Conservation (phyloP, 257 asterid species). For the Prunella vulgaris region DNA sequence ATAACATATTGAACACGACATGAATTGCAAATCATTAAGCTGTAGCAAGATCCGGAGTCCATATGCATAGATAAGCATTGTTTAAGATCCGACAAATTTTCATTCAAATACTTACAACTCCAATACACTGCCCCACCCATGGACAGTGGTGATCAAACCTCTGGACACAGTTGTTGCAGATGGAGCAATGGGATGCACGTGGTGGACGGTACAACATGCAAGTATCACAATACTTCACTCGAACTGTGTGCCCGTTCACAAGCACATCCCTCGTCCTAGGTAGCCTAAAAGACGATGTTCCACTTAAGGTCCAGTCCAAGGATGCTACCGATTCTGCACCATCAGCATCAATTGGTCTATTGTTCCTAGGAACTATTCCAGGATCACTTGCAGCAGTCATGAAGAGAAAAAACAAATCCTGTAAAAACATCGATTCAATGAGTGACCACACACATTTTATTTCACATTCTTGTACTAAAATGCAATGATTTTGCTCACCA, state of each 20-base stretch:
- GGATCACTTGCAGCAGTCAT: slow-evolving; percentile 78
- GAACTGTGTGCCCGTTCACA: slow-evolving; percentile 60
- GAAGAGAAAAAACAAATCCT: slow-evolving; percentile 73
- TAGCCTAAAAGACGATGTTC: slow-evolving; percentile 44
- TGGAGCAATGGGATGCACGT: slow-evolving; percentile 94
- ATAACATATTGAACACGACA: neutral
- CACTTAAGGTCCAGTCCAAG: slow-evolving; percentile 52
- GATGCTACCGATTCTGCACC: slow-evolving; percentile 37
- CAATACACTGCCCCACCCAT: slow-evolving; percentile 96
- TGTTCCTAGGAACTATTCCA: slow-evolving; percentile 76
- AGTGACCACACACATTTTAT: neutral
- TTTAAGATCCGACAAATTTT: neutral
- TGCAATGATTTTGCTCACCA: slow-evolving; percentile 41
- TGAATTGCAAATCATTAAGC: neutral
- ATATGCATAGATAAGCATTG: neutral
- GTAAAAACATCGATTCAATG: slow-evolving; percentile 15
- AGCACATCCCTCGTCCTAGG: slow-evolving; percentile 66
- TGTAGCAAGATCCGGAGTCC: no score
- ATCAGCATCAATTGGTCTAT: slow-evolving; percentile 50
- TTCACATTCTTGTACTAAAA: neutral
- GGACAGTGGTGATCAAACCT: slow-evolving; percentile 98
- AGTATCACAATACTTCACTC: slow-evolving; percentile 84
- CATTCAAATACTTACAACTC: slow-evolving; percentile 48
- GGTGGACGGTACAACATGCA: slow-evolving; percentile 88
- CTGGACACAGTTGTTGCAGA: slow-evolving; percentile 94